Conservation (phyloP, 2,329 filamentous ascomycete species). For the Verticillium nonalfalfae region DNA sequence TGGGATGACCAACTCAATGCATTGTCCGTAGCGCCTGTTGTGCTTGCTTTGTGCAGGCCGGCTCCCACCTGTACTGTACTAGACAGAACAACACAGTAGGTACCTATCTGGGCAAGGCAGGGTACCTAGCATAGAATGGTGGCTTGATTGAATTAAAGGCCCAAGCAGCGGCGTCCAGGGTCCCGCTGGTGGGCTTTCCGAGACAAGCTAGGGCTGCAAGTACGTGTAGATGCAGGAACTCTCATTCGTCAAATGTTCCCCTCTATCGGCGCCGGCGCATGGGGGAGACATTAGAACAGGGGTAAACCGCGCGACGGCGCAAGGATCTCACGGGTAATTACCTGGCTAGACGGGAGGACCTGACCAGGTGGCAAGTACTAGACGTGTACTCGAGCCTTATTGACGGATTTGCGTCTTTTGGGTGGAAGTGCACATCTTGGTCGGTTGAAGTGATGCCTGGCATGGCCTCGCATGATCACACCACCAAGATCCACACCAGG, state of each 20-base stretch:
- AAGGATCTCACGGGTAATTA: background rate
- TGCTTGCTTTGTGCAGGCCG: background rate
- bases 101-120: no score
- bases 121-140: background rate
- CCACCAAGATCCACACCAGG: background rate
- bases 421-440: background rate
- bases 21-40: background rate
- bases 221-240: background rate
- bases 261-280: slow-evolving; percentile 4
- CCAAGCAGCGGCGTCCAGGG: background rate
- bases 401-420: background rate
- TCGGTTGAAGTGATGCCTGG: background rate
- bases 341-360: background rate
- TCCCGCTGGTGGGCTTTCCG: slow-evolving; percentile 3
- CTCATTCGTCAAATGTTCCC: slow-evolving; percentile 6
- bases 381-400: background rate
- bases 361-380: background rate
- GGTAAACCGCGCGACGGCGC: background rate
- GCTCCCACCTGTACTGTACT: background rate
- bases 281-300: slow-evolving; percentile 1
- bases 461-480: no score
- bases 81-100: no score
- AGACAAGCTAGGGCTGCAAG: slow-evolving; percentile 6
- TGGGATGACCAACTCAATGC: background rate
- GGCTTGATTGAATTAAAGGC: slow-evolving; percentile 9